Evolutionary conservation across 164 flowering plant species (phyloP).

Genomic region (Vitis rupestris): DNA sequence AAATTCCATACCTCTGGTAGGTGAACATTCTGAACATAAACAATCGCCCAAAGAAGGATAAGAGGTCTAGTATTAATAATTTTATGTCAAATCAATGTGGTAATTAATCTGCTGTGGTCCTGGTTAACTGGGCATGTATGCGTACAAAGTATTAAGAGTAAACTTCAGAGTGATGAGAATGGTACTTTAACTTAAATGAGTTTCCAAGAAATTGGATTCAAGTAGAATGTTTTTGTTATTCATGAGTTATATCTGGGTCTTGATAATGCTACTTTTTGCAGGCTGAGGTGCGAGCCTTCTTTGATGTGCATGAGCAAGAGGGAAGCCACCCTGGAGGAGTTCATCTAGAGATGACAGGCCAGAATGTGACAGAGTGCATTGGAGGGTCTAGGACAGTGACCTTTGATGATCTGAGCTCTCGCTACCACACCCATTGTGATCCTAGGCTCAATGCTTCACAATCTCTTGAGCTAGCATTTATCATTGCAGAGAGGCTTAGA

Average conservation of each 20-base stretch:
- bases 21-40: not conserved
- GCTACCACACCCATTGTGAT: constrained; percentile 71
- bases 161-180: too few species aligned
- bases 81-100: too few species aligned
- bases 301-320: constrained; percentile 73
- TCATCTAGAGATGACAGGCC: constrained; percentile 74
- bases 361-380: constrained; percentile 68
- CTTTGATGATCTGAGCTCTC: constrained; percentile 50
- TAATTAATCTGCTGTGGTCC: too few species aligned
- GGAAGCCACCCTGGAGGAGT: constrained; percentile 72
- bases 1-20: not conserved
- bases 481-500: constrained; percentile 54
- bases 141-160: too few species aligned
- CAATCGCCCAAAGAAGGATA: not conserved
- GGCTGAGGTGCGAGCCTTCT: constrained; percentile 72
- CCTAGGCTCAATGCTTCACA: constrained; percentile 73
- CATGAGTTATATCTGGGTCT: not conserved
- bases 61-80: not conserved
- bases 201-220: too few species aligned
- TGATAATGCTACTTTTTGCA: constrained; percentile 9
- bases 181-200: too few species aligned
- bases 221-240: too few species aligned
- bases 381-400: constrained; percentile 62
- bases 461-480: constrained; percentile 60
- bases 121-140: too few species aligned